Evolutionary conservation across 148 eudicot species (phyloP).

Genomic region (Rhododendron simsii): DNA sequence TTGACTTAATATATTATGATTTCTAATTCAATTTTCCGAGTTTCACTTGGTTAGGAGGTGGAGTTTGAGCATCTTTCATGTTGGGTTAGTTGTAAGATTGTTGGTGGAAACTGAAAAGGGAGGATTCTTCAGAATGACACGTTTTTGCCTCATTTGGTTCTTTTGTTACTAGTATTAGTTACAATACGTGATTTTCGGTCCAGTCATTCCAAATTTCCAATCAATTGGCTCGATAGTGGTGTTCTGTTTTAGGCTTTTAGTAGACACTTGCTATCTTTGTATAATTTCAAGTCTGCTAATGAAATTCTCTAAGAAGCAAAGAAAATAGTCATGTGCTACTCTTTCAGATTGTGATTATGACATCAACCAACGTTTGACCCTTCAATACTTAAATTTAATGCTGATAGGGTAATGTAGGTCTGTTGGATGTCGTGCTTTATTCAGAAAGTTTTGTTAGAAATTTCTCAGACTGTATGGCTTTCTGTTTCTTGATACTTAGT

Average conservation of each 20-base stretch:
- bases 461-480: neutral
- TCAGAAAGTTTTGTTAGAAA: neutral
- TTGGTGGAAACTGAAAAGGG: neutral
- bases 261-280: neutral
- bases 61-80: neutral
- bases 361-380: neutral
- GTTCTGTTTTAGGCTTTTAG: neutral
- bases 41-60: neutral
- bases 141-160: neutral
- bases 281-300: neutral
- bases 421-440: neutral
- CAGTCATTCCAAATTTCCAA: neutral
- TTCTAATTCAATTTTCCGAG: neutral
- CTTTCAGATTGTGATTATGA: neutral
- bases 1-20: neutral
- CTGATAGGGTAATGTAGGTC: neutral
- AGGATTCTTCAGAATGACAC: neutral
- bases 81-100: neutral
- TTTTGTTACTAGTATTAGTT: neutral
- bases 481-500: constrained; percentile 19
- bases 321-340: neutral
- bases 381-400: neutral
- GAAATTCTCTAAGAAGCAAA: neutral
- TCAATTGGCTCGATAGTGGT: neutral
- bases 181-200: neutral